These are phyloP conservation scores for Diaporthe citri DNA, from an alignment of 2,329 filamentous ascomycete species.

Conservation along the genomic window DNA sequence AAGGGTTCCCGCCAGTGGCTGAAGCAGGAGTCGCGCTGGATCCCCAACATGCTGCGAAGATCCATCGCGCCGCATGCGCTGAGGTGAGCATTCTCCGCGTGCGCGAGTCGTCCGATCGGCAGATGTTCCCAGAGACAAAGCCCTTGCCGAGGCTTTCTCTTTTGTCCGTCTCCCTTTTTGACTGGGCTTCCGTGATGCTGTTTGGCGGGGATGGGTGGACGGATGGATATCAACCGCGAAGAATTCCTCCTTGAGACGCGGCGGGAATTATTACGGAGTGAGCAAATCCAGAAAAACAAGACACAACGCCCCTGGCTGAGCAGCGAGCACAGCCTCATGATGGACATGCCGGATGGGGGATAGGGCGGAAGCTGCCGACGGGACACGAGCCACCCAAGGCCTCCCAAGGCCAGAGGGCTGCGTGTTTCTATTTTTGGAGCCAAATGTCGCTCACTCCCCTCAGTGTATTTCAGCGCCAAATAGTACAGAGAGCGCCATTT, in stretches of 20 bases:
- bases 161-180: not conserved
- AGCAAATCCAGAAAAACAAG: constrained; percentile 22
- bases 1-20: not conserved
- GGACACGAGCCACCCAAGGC: constrained; percentile 28
- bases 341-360: constrained; percentile 15
- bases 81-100: constrained; percentile 13
- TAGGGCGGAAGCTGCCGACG: constrained; percentile 29
- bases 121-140: not conserved
- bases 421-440: constrained; percentile 23
- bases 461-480: constrained; percentile 21
- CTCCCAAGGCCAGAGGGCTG: not conserved
- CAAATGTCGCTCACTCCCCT: constrained; percentile 19
- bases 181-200: constrained; percentile 1
- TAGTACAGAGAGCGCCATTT: not conserved
- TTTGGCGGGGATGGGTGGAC: not conserved
- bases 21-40: constrained; percentile 25
- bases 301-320: constrained; percentile 22
- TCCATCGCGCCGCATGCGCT: constrained; percentile 25
- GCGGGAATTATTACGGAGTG: not conserved
- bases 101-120: constrained; percentile 16
- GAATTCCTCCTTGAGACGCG: constrained; percentile 15
- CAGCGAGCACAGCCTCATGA: constrained; percentile 22
- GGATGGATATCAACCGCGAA: constrained; percentile 1
- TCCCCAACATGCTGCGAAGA: constrained; percentile 7
- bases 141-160: not conserved